These are phyloP conservation scores for Candida railenensis DNA, from an alignment of 805 yeast genomes.

Conservation along the genomic window DNA sequence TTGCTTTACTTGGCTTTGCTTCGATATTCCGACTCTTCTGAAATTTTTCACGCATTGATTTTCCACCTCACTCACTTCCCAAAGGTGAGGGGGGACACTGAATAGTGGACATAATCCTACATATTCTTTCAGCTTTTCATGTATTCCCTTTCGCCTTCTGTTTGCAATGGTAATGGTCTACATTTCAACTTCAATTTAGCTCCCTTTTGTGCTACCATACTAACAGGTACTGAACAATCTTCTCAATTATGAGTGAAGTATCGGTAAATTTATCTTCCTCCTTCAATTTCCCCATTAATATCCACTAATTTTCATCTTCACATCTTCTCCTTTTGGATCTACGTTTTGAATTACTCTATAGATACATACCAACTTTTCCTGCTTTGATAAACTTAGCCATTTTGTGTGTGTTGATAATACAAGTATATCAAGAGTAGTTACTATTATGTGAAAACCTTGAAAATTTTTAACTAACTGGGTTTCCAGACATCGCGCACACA, in stretches of 20 bases:
- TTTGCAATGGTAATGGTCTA: not conserved
- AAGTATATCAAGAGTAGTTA: constrained; percentile 15
- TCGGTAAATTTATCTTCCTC: not conserved
- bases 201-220: not conserved
- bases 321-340: not conserved
- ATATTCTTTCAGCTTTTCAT: not conserved
- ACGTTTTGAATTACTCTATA: not conserved
- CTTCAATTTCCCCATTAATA: not conserved
- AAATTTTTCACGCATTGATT: too few relatives aligned
- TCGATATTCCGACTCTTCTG: too few relatives aligned
- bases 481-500: constrained; percentile 3
- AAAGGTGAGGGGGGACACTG: not conserved
- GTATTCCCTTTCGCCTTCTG: not conserved
- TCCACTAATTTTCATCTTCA: not conserved
- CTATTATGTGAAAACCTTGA: constrained; percentile 19
- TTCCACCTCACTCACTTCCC: too few relatives aligned
- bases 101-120: too few relatives aligned
- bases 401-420: constrained; percentile 32
- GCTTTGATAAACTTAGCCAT: constrained; percentile 99
- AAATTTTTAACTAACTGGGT: constrained; percentile 15
- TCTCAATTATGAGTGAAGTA: too few relatives aligned
- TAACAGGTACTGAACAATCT: too few relatives aligned
- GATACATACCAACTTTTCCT: constrained; percentile 96
- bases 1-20: too few relatives aligned
- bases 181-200: not conserved